Base-by-base conservation (phyloP, 768 basidiomycete genomes). In the Tulasnella sp. region DNA sequence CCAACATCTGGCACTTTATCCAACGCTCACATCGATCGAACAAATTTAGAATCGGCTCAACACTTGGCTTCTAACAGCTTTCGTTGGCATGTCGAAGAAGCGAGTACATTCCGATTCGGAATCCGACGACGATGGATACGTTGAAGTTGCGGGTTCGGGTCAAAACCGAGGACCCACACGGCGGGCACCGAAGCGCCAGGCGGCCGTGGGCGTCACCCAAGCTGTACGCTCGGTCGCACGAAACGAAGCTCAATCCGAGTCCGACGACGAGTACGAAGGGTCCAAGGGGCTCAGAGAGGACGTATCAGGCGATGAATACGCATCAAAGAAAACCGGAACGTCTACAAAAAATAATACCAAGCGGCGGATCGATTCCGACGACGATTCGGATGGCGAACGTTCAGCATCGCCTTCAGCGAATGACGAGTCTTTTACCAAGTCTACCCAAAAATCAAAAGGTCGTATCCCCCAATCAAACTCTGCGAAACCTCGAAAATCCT, bases 331-430 rank as follows among this genome's bases (percentile, higher is more conserved):
- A 18, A 72, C 77, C 20, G 34, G 77, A 31, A n/a, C 54, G 50
- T 28, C 77, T 16, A n/a, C 77, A 18, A 78, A 72, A 60, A 34
- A n/a, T 31, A 77, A 77, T 24, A 44, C 34, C 41, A 54, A 58
- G n/a, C 31, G 64, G 58, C 77, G 77, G 8, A 72, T 78, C 77
- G 54, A 78, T 28, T 78, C 77, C 6, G 77, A 78, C 31, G 58
- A 42, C 31, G 77, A 78, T 42, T 42, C 41, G 24, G 74, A 75
- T 48, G 74, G 3, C 16, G 74, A 75, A 12, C n/a, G 41, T 37
- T 75, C 74, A 4, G 74, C 46, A 6, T 69, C 64, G 28, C 31
- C 64, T 37, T 28, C 42, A 75, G 28, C 76, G 22, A 77, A 50
- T 24, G 58, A 50, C 31, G 37, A 40, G n/a, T 9, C 37, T 40